phyloP scores from a whole-genome alignment of 106 monocot species.

The Acorus gramineus region DNA sequence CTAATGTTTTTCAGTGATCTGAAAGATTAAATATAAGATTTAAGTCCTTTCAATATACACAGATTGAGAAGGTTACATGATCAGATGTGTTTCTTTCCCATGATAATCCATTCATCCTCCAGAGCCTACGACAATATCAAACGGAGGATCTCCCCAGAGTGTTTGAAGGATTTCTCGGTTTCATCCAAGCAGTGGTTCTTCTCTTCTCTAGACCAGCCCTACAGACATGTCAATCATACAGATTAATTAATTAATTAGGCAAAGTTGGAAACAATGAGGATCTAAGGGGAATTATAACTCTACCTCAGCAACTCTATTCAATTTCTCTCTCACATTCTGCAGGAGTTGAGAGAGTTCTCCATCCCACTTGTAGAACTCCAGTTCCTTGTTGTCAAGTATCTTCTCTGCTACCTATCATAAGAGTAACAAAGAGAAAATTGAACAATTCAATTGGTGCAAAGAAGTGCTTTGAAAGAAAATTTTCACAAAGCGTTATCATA shows the following conservation, averaged over 20 bases:
- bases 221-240: conserved; percentile 1
- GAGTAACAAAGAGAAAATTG: not conserved
- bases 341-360: conserved; percentile 66
- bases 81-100: too few species aligned
- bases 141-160: conserved; percentile 71
- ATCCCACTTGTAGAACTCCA: conserved; percentile 98
- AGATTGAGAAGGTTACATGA: too few species aligned
- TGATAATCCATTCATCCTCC: too few species aligned
- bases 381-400: conserved; percentile 67
- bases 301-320: conserved; percentile 76
- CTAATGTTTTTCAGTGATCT: too few species aligned
- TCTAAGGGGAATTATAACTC: not conserved
- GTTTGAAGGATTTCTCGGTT: conserved; percentile 84
- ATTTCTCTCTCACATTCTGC: conserved; percentile 83
- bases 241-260: not conserved
- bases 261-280: not conserved
- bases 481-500: too few species aligned
- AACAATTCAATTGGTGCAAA: too few species aligned
- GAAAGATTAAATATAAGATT: too few species aligned
- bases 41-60: too few species aligned
- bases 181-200: conserved; percentile 91
- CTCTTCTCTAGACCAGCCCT: conserved; percentile 95
- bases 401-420: conserved; percentile 68
- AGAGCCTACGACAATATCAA: conserved; percentile 47
- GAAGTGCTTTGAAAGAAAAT: too few species aligned